These are phyloP conservation scores for Exophiala sp. DNA, from an alignment of 2,329 filamentous ascomycete species.

Conservation along the genomic window DNA sequence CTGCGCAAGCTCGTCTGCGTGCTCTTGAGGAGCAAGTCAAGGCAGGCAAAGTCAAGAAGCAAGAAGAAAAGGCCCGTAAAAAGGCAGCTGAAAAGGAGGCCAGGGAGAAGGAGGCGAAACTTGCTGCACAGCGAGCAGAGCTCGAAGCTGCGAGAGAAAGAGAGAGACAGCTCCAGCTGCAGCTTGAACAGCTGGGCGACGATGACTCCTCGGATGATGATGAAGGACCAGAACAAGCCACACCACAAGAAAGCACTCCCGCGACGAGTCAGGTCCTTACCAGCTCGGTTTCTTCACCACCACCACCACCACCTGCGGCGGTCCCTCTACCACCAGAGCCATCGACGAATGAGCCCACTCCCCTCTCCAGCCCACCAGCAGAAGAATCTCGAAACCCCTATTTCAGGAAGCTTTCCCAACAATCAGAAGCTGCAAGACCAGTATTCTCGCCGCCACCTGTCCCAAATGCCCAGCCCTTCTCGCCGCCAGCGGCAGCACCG, in stretches of 20 bases:
- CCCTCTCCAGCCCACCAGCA: conserved; percentile 46
- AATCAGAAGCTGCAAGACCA: conserved; percentile 46
- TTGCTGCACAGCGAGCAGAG: conserved; percentile 82
- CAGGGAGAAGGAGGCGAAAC: conserved; percentile 80
- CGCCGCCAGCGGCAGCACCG: conserved; percentile 39
- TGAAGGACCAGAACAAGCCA: conserved; percentile 69
- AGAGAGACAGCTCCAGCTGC: conserved; percentile 82
- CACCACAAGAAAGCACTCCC: conserved; percentile 58
- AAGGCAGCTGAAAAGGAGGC: conserved; percentile 83
- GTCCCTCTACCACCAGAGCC: conserved; percentile 29
- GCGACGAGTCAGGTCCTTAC: conserved; percentile 55
- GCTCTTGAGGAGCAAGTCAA: conserved; percentile 91
- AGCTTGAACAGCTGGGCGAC: conserved; percentile 76
- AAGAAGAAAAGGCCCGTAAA: conserved; percentile 90
- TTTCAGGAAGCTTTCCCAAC: conserved; percentile 80
- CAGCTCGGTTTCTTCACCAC: conserved; percentile 32
- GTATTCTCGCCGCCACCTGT: conserved; percentile 44
- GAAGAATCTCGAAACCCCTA: conserved; percentile 91
- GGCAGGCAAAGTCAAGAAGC: conserved; percentile 90
- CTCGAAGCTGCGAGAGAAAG: conserved; percentile 87
- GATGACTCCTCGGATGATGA: conserved; percentile 69
- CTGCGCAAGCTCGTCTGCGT: conserved; percentile 75
- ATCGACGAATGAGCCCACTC: conserved; percentile 45
- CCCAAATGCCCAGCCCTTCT: conserved; percentile 36
- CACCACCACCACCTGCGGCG: conserved; percentile 30